Conservation (phyloP, 2,329 filamentous ascomycete genomes). For the Ophiocordyceps sinensis region DNA sequence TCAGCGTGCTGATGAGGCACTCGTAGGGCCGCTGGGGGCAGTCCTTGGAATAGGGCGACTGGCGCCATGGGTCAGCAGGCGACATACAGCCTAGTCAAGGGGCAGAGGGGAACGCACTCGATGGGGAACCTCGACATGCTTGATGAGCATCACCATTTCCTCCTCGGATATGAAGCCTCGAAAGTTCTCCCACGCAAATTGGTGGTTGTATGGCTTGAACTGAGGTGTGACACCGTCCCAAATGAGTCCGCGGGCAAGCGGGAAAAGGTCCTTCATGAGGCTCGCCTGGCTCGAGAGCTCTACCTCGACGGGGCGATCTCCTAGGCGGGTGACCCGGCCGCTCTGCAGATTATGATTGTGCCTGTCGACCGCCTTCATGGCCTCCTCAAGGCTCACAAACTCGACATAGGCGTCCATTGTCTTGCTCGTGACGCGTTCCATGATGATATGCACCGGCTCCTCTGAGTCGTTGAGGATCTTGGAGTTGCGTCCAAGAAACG, state of each 20-base stretch:
- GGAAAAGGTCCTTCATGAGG: conserved; percentile 50
- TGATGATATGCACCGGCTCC: conserved; percentile 48
- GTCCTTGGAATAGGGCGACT: conserved; percentile 45
- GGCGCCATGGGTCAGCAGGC: conserved; percentile 1
- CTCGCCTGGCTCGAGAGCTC: conserved; percentile 39
- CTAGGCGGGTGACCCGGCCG: conserved; percentile 34
- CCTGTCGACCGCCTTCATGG: conserved; percentile 35
- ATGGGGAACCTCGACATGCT: conserved; percentile 46
- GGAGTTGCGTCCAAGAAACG: conserved; percentile 43
- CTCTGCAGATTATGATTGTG: conserved; percentile 23
- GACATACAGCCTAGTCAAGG: background rate
- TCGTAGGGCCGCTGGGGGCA: conserved; percentile 53
- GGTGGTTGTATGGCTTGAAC: conserved; percentile 16
- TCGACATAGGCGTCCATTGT: conserved; percentile 48
- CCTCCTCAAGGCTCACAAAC: conserved; percentile 37
- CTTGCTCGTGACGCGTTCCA: conserved; percentile 48
- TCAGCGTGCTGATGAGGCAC: conserved; percentile 47
- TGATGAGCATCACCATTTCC: conserved; percentile 48
- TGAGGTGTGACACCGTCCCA: conserved; percentile 37
- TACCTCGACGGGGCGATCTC: conserved; percentile 41
- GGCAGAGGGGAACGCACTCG: conserved; percentile 33
- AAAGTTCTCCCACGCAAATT: conserved; percentile 36
- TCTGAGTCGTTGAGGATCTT: conserved; percentile 37
- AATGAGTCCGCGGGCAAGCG: conserved; percentile 36
- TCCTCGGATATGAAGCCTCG: conserved; percentile 46